Percentiles rank a stretch among this genome's conserved stretches.
Evolutionary conservation across 148 eudicot species (phyloP).

Genomic region (Pharnaceum exiguum): DNA sequence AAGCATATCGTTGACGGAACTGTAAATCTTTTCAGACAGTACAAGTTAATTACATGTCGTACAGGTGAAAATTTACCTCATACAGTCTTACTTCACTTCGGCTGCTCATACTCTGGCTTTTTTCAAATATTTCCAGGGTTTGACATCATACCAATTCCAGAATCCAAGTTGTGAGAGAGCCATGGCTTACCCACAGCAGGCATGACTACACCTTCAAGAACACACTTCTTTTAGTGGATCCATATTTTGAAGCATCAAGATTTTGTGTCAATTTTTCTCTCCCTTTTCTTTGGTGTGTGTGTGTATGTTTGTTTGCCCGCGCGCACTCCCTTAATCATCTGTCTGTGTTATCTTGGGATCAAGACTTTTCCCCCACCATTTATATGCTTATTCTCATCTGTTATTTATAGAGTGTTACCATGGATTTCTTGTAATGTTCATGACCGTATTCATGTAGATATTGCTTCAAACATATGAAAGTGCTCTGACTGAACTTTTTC

Average conservation of each 20-base stretch:
- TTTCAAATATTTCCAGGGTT: conserved; percentile 26
- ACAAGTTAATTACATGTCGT: too few species aligned
- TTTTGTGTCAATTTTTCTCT: not conserved
- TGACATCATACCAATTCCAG: conserved; percentile 57
- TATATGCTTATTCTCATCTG: too few species aligned
- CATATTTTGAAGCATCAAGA: not conserved
- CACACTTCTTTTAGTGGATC: not conserved
- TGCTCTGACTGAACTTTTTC: not conserved
- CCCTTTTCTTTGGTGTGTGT: too few species aligned
- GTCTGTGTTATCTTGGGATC: too few species aligned
- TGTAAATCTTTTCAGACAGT: too few species aligned
- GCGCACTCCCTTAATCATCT: too few species aligned
- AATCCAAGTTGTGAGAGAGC: conserved; percentile 59
- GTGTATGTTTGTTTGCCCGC: too few species aligned
- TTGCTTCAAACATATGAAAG: not conserved
- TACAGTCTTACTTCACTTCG: not conserved
- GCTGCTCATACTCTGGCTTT: not conserved
- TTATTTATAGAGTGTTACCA: too few species aligned
- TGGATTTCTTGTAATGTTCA: too few species aligned
- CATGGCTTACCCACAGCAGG: conserved; percentile 58
- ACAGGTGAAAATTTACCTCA: not conserved
- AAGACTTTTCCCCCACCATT: too few species aligned
- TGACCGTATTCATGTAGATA: too few species aligned
- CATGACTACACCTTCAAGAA: conserved; percentile 13
- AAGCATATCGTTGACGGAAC: conserved; percentile 21